Conservation (phyloP, 331 rosid species). For the Acacia concinna region DNA sequence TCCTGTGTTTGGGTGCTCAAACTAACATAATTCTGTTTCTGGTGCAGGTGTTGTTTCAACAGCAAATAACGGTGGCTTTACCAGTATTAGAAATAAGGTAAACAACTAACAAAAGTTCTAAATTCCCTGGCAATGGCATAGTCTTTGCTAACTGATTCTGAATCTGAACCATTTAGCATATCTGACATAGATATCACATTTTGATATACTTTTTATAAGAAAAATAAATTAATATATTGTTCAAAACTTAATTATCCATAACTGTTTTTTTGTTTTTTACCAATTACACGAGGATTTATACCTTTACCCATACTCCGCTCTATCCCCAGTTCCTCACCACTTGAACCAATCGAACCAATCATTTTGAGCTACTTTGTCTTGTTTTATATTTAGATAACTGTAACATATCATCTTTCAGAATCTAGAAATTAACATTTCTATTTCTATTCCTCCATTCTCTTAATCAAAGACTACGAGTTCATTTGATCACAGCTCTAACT, state of each 20-base stretch:
- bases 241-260: not conserved
- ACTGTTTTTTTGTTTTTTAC: not conserved
- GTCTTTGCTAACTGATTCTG: constrained; percentile 1
- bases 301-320: not conserved
- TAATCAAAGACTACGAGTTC: not conserved
- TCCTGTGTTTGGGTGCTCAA: constrained; percentile 31
- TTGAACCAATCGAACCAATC: too few species aligned
- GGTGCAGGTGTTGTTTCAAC: constrained; percentile 76
- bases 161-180: not conserved
- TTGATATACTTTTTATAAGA: not conserved
- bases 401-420: not conserved
- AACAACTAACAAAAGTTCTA: constrained; percentile 17
- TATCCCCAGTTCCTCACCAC: not conserved
- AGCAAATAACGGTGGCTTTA: constrained; percentile 89
- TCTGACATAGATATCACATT: not conserved
- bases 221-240: not conserved
- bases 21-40: constrained; percentile 34
- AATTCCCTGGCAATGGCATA: not conserved
- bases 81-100: constrained; percentile 90
- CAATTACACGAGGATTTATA: not conserved
- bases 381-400: not conserved
- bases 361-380: constrained; percentile 1
- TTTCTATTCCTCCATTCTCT: not conserved
- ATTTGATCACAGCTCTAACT: not conserved
- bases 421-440: constrained; percentile 1